Conservation (phyloP, 2,329 filamentous ascomycete genomes). For the Ophiostoma perfectum region DNA sequence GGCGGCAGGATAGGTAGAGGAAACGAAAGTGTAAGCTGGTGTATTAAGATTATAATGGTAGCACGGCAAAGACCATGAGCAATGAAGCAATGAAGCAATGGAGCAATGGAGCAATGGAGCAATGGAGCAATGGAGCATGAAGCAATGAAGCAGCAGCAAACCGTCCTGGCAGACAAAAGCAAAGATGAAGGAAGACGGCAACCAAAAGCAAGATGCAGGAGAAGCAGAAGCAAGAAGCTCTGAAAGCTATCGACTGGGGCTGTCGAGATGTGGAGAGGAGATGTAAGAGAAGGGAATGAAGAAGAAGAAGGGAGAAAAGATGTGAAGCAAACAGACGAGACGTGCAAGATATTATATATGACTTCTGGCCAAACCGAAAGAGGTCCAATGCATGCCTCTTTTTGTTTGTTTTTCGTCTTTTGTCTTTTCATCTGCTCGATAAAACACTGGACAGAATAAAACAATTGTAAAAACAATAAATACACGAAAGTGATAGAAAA, state of each 20-base stretch:
- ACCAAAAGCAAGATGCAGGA: not conserved
- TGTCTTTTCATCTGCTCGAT: not conserved
- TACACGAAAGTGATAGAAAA: not conserved
- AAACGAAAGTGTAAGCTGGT: not conserved
- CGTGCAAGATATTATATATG: conserved; percentile 19
- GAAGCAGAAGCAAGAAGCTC: not conserved
- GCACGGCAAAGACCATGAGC: not conserved
- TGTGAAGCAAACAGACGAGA: conserved; percentile 9
- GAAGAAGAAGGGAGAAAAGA: conserved; percentile 7
- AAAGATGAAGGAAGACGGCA: no score
- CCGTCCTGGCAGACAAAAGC: no score
- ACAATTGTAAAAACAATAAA: not conserved
- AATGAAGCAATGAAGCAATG: not conserved
- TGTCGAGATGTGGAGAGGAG: not conserved
- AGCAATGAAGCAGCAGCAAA: not conserved
- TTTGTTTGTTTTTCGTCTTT: conserved; percentile 13
- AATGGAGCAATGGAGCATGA: not conserved
- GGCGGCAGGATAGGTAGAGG: not conserved
- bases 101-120: not conserved
- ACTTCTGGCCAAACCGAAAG: not conserved
- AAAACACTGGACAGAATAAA: conserved; percentile 9
- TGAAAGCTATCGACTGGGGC: not conserved
- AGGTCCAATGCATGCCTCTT: conserved; percentile 13
- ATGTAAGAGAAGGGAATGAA: not conserved
- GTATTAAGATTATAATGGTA: conserved; percentile 7